These are phyloP conservation scores for Clavulina sp. DNA, from an alignment of 768 basidiomycete genomes.

Conservation along the genomic window DNA sequence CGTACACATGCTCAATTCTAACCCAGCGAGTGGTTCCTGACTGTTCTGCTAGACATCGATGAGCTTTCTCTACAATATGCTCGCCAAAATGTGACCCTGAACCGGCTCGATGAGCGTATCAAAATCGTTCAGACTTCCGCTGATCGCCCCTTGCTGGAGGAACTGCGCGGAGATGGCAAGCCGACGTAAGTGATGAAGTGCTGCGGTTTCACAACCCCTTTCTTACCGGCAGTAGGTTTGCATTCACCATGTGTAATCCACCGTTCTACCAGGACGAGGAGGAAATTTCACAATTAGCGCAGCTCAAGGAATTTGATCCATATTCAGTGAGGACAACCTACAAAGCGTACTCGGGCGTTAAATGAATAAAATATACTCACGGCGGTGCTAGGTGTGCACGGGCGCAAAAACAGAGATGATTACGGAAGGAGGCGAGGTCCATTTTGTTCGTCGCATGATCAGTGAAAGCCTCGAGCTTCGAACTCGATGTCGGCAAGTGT, in stretches of 20 bases:
- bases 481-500: constrained; percentile 41
- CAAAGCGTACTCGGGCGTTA: not conserved
- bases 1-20: not conserved
- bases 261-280: constrained; percentile 73
- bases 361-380: not conserved
- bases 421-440: constrained; percentile 66
- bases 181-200: not conserved
- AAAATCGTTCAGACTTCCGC: constrained; percentile 22
- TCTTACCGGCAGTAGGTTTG: constrained; percentile 25
- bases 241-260: constrained; percentile 91
- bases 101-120: constrained; percentile 38
- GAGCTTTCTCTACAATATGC: constrained; percentile 39
- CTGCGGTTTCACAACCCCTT: not conserved
- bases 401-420: constrained; percentile 82
- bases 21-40: not conserved
- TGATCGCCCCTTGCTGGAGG: constrained; percentile 30
- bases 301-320: constrained; percentile 46
- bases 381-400: constrained; percentile 49
- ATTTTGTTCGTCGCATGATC: constrained; percentile 64
- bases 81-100: constrained; percentile 34
- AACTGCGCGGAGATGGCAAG: constrained; percentile 9
- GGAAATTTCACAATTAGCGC: constrained; percentile 44
- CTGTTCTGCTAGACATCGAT: constrained; percentile 45
- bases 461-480: constrained; percentile 40
- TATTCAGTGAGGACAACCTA: constrained; percentile 37